These are phyloP conservation scores for Aspergillus melleus DNA, from an alignment of 2,329 filamentous ascomycete species.

Conservation along the genomic window DNA sequence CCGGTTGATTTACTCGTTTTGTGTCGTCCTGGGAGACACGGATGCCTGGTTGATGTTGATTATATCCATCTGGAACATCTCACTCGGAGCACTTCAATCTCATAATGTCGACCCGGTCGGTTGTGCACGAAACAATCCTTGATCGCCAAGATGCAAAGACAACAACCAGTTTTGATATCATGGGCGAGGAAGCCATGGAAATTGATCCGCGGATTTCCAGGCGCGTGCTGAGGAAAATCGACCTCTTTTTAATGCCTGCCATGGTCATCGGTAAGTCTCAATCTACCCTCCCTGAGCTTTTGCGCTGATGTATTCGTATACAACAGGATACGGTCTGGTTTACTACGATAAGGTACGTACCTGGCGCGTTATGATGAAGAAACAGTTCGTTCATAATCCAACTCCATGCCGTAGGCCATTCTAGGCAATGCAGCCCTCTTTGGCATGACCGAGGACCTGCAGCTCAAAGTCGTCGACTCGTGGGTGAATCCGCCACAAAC, in stretches of 20 bases:
- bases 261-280: slow-evolving; percentile 57
- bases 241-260: slow-evolving; percentile 65
- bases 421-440: slow-evolving; percentile 71
- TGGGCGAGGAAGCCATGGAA: slow-evolving; percentile 50
- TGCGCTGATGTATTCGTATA: not conserved
- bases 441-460: slow-evolving; percentile 71
- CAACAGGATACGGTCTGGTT: slow-evolving; percentile 59
- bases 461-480: slow-evolving; percentile 56
- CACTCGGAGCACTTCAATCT: too few relatives aligned
- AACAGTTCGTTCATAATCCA: not conserved
- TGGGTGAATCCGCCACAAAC: slow-evolving; percentile 55
- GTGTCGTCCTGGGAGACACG: too few relatives aligned
- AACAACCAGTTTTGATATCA: slow-evolving; percentile 36
- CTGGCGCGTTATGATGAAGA: too few relatives aligned
- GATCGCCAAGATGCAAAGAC: too few relatives aligned
- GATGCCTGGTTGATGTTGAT: too few relatives aligned
- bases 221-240: slow-evolving; percentile 65
- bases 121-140: too few relatives aligned
- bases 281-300: not conserved
- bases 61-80: too few relatives aligned
- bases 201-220: slow-evolving; percentile 58
- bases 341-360: slow-evolving; percentile 66
- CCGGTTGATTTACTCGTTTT: too few relatives aligned
- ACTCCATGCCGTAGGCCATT: slow-evolving; percentile 57
- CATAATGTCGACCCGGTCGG: too few relatives aligned